A percentile compares a stretch with the other conserved stretches of the same genome.
phyloP scores from a whole-genome alignment of 208 protist genomes.

The Acanthamoeba quina region DNA sequence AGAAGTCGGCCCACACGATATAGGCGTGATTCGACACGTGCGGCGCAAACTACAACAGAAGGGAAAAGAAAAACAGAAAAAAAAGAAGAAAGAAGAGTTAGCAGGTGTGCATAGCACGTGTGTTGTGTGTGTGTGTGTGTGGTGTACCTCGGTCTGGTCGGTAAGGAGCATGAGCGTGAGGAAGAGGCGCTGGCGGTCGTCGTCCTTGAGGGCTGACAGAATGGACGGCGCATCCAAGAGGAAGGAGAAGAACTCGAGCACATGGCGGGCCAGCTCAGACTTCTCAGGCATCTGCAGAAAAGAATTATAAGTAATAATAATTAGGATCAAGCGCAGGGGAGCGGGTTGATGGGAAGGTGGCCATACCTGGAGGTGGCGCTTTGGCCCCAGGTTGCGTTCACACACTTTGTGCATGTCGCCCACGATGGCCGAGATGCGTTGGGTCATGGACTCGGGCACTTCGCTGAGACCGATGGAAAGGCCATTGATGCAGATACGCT shows the following conservation, averaged over 20 bases:
- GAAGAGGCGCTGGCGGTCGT: slow-evolving; percentile 62
- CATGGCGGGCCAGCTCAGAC: slow-evolving; percentile 52
- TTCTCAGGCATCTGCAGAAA: background rate
- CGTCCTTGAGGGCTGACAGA: slow-evolving; percentile 6
- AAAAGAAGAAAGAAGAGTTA: background rate
- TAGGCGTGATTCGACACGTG: slow-evolving; percentile 58
- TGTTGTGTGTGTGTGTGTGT: too few relatives aligned
- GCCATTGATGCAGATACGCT: slow-evolving; percentile 31
- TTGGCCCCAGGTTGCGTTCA: background rate
- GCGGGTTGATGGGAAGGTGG: background rate
- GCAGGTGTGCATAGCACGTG: background rate
- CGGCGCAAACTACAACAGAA: background rate
- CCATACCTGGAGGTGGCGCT: background rate
- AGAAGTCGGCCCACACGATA: slow-evolving; percentile 62
- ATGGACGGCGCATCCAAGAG: slow-evolving; percentile 27
- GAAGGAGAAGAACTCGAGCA: slow-evolving; percentile 43
- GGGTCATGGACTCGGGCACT: slow-evolving; percentile 36
- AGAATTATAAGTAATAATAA: background rate
- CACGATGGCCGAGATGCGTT: slow-evolving; percentile 33
- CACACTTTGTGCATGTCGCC: slow-evolving; percentile 36
- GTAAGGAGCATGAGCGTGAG: slow-evolving; percentile 61
- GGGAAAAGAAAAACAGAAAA: background rate
- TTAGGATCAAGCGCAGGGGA: background rate
- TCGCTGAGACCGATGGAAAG: slow-evolving; percentile 16
- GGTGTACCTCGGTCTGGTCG: background rate